Evolutionary conservation across 495 filamentous ascomycete species (phyloP).

Genomic region (Chaetomium cochliodes): DNA sequence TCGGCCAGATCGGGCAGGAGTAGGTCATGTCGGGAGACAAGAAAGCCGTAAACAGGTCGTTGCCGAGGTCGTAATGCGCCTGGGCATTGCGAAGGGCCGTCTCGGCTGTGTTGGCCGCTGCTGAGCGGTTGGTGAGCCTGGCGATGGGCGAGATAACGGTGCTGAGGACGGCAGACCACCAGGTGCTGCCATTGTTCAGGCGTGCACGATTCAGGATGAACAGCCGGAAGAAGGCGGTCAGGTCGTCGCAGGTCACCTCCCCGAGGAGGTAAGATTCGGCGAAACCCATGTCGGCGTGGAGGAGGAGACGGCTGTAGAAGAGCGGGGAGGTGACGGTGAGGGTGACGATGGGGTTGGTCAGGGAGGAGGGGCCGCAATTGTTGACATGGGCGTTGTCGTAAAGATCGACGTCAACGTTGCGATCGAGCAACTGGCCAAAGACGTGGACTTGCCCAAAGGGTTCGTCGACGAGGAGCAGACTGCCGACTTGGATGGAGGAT

Average conservation of each 20-base stretch:
- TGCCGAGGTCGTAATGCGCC: constrained; percentile 75
- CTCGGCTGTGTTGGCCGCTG: constrained; percentile 59
- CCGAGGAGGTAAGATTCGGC: constrained; percentile 70
- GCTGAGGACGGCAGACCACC: constrained; percentile 5
- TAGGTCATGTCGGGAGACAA: constrained; percentile 75
- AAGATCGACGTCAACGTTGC: constrained; percentile 13
- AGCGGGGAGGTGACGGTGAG: constrained; percentile 28
- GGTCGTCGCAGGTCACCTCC: constrained; percentile 61
- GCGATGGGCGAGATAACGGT: not conserved
- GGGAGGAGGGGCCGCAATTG: not conserved
- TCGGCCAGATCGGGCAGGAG: constrained; percentile 66
- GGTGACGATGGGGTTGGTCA: constrained; percentile 1
- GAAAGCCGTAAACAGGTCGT: constrained; percentile 71
- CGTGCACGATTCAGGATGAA: constrained; percentile 62
- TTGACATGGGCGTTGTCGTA: not conserved
- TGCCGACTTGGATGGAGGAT: constrained; percentile 44
- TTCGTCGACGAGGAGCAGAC: constrained; percentile 44
- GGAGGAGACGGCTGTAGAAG: constrained; percentile 63
- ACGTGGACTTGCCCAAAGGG: constrained; percentile 32
- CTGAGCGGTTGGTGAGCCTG: not conserved
- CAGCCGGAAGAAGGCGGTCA: constrained; percentile 65
- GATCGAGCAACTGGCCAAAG: constrained; percentile 33
- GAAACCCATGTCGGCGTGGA: constrained; percentile 74
- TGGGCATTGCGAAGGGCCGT: constrained; percentile 64
- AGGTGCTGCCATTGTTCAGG: constrained; percentile 47